Conservation (phyloP, 2,329 filamentous ascomycete genomes). For the Lecanicillium sp. region DNA sequence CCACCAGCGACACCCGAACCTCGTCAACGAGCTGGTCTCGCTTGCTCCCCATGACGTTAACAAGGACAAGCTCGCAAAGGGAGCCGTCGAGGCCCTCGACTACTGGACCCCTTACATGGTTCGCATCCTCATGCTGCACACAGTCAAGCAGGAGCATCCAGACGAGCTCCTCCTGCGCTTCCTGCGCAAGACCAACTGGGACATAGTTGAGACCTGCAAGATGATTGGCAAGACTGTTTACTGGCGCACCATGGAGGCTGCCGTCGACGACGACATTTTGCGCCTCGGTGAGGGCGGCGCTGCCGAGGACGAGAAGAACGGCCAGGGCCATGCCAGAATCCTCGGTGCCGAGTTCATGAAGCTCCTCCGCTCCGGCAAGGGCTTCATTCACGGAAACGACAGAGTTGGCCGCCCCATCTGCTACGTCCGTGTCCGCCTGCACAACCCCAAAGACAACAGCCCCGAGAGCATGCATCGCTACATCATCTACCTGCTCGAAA, state of each 20-base stretch:
- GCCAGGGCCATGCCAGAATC: slow-evolving; percentile 56
- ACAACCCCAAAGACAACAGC: slow-evolving; percentile 69
- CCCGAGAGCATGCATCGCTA: slow-evolving; percentile 72
- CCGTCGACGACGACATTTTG: slow-evolving; percentile 81
- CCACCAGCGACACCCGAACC: slow-evolving; percentile 38
- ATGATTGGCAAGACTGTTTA: slow-evolving; percentile 88
- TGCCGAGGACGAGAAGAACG: slow-evolving; percentile 47
- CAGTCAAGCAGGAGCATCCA: slow-evolving; percentile 87
- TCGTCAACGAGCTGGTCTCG: slow-evolving; percentile 28
- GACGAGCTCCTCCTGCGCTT: slow-evolving; percentile 74
- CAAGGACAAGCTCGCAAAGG: slow-evolving; percentile 77
- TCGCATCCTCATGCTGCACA: slow-evolving; percentile 71
- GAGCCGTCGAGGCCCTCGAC: slow-evolving; percentile 70
- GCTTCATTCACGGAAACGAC: slow-evolving; percentile 76
- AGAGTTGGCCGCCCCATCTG: slow-evolving; percentile 74
- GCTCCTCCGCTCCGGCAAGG: slow-evolving; percentile 82
- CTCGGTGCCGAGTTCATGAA: slow-evolving; percentile 65
- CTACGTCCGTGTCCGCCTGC: slow-evolving; percentile 69
- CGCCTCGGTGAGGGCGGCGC: slow-evolving; percentile 60
- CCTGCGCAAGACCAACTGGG: slow-evolving; percentile 78
- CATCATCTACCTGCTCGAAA: slow-evolving; percentile 85
- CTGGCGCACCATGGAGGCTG: slow-evolving; percentile 72
- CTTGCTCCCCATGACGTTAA: slow-evolving; percentile 48
- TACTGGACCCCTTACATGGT: slow-evolving; percentile 68
- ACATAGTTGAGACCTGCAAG: slow-evolving; percentile 76